Conservation (phyloP, 2,329 filamentous ascomycete species). For the Diaporthe humulicola region DNA sequence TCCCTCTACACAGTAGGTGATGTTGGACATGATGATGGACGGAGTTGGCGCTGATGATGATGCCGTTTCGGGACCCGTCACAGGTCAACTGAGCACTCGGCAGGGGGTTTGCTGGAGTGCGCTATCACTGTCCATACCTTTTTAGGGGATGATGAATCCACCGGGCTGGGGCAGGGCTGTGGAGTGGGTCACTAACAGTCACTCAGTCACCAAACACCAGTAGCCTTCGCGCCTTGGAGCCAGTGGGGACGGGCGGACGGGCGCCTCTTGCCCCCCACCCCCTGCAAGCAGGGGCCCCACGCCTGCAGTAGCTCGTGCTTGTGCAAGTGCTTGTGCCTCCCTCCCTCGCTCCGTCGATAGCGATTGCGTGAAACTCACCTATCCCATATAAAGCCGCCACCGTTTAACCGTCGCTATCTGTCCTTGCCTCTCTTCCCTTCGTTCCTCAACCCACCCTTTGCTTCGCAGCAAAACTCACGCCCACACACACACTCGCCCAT, state of each 20-base stretch:
- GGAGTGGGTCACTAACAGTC: background rate
- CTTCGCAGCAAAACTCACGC: background rate
- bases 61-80: constrained; percentile 16
- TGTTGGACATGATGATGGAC: constrained; percentile 12
- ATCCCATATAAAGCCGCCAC: constrained; percentile 33
- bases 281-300: constrained; percentile 8
- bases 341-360: background rate
- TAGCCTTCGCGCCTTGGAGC: background rate
- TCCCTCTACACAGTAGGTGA: background rate
- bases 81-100: constrained; percentile 22
- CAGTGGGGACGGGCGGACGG: constrained; percentile 3
- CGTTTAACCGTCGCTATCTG: background rate
- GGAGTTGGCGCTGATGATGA: background rate
- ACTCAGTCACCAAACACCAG: background rate
- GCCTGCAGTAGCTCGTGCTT: constrained; percentile 18
- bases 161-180: constrained; percentile 29
- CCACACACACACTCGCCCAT: background rate
- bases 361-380: constrained; percentile 26
- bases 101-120: background rate
- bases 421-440: background rate
- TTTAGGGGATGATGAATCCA: constrained; percentile 13
- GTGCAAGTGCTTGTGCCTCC: constrained; percentile 5
- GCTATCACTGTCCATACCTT: background rate
- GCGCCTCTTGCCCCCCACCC: background rate
- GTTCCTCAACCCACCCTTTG: constrained; percentile 11